Conservation (phyloP, 164 flowering plant genomes). For the Liquidambar formosana region DNA sequence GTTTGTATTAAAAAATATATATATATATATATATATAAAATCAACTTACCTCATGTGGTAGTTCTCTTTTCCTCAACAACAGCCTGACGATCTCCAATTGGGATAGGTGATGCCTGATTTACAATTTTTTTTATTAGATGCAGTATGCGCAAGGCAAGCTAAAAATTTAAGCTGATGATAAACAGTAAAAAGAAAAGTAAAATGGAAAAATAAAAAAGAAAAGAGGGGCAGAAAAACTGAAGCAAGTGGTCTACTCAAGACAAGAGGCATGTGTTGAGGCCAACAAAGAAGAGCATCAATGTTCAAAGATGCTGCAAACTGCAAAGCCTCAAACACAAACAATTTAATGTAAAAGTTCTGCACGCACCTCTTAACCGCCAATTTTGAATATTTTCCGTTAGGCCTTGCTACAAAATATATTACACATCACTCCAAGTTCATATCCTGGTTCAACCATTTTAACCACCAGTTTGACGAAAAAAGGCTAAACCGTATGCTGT, state of each 20-base stretch:
- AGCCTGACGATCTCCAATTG: conserved; percentile 55
- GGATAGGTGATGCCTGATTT: conserved; percentile 57
- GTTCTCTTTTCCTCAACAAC: conserved; percentile 72
- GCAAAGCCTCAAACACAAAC: too few relatives aligned
- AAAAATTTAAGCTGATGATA: not conserved
- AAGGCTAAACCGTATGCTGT: too few relatives aligned
- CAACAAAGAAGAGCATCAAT: too few relatives aligned
- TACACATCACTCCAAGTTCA: not conserved
- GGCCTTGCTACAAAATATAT: not conserved
- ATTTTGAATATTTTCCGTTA: not conserved
- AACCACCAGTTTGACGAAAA: not conserved
- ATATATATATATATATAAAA: too few relatives aligned
- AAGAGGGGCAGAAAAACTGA: too few relatives aligned
- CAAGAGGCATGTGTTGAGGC: too few relatives aligned
- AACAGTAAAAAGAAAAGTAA: not conserved
- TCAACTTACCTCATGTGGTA: conserved; percentile 50
- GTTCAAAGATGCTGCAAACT: too few relatives aligned
- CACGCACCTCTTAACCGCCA: too few relatives aligned
- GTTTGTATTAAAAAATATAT: not conserved
- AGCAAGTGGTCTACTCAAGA: not conserved
- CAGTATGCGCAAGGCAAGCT: not conserved
- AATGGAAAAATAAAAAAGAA: too few relatives aligned
- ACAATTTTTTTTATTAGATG: not conserved
- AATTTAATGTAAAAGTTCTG: too few relatives aligned
- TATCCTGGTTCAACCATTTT: not conserved